phyloP scores from a whole-genome alignment of 331 rosid genomes.

The Acacia pycnantha region DNA sequence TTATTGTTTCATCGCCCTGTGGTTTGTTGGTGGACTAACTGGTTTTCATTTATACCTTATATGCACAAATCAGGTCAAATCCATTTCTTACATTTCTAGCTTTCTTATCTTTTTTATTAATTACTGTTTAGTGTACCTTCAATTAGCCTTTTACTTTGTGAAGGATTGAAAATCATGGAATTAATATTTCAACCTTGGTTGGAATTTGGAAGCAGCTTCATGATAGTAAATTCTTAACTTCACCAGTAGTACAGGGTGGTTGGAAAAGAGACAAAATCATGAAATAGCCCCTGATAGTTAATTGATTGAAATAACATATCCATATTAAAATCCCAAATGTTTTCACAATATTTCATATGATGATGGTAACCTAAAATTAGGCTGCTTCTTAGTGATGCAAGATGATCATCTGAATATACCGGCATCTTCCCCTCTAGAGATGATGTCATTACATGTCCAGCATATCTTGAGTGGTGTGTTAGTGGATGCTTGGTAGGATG shows the following conservation, averaged over 20 bases:
- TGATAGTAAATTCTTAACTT: background rate
- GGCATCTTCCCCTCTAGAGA: background rate
- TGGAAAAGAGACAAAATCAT: background rate
- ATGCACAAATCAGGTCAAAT: slow-evolving; percentile 83
- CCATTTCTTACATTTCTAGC: slow-evolving; percentile 35
- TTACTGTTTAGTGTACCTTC: background rate
- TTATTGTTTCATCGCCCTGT: slow-evolving; percentile 79
- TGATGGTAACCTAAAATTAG: background rate
- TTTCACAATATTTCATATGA: background rate
- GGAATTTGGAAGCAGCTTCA: background rate
- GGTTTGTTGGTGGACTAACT: slow-evolving; percentile 98
- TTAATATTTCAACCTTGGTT: background rate
- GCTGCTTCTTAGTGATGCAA: background rate
- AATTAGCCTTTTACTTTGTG: background rate
- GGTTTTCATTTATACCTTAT: slow-evolving; percentile 96
- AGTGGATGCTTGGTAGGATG: background rate
- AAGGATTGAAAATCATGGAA: slow-evolving; percentile 17
- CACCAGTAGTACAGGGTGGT: background rate
- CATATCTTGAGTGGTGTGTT: background rate
- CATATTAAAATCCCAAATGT: background rate
- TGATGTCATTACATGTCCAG: background rate
- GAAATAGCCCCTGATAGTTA: background rate
- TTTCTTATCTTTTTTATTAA: slow-evolving; percentile 22
- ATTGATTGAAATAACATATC: background rate
- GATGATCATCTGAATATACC: background rate